phyloP scores from a whole-genome alignment of 140 eudicot species.

The Flaveria floridana region DNA sequence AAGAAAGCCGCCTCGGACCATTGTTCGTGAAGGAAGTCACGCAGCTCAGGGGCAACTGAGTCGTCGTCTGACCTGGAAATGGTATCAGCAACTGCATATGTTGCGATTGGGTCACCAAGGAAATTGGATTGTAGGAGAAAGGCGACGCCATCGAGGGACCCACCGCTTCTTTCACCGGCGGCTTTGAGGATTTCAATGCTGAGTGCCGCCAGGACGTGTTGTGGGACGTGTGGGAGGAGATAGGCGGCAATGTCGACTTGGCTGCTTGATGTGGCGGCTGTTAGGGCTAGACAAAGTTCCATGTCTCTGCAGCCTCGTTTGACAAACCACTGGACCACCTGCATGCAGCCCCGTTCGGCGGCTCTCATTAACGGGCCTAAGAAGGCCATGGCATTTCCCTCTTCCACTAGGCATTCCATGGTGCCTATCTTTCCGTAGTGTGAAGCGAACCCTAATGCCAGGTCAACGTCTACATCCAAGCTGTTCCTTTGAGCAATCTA shows the following conservation, averaged over 20 bases:
- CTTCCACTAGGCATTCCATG: constrained; percentile 96
- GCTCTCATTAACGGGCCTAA: constrained; percentile 96
- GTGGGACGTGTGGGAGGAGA: constrained; percentile 97
- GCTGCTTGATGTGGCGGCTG: constrained; percentile 95
- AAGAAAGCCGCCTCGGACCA: constrained; percentile 84
- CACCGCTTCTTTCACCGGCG: constrained; percentile 92
- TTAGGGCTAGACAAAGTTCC: constrained; percentile 96
- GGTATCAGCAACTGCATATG: constrained; percentile 86
- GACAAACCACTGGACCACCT: constrained; percentile 92
- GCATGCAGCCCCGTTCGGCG: constrained; percentile 86
- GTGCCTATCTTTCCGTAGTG: constrained; percentile 86
- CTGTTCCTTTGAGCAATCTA: constrained; percentile 97
- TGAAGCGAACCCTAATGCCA: constrained; percentile 94
- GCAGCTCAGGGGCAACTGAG: constrained; percentile 72
- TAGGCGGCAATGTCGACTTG: constrained; percentile 84
- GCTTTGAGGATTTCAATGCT: constrained; percentile 94
- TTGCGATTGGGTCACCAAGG: constrained; percentile 70
- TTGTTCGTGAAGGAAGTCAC: constrained; percentile 62
- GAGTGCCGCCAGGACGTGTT: constrained; percentile 84
- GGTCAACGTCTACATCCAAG: constrained; percentile 91
- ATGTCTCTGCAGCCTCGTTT: constrained; percentile 92
- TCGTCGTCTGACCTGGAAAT: constrained; percentile 81
- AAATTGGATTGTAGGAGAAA: constrained; percentile 79
- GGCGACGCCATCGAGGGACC: constrained; percentile 89
- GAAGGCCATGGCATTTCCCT: constrained; percentile 93